Evolutionary conservation across 257 asterid genomes (phyloP).

Genomic region (Datura wrightii): DNA sequence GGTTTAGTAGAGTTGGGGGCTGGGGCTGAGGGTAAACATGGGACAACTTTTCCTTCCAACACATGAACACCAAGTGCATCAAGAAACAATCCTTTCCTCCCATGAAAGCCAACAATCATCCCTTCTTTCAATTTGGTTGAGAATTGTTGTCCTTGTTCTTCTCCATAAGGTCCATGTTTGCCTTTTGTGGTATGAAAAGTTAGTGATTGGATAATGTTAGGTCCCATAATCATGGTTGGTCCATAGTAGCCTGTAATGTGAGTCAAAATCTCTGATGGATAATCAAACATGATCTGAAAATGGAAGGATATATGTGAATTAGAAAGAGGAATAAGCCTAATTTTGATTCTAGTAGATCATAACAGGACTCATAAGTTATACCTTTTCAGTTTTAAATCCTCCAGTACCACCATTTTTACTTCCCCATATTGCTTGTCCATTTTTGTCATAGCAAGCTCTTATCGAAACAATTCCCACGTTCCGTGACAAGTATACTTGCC

Average conservation of each 20-base stretch:
- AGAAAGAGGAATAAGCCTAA: conserved; percentile 16
- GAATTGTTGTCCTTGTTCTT: conserved; percentile 70
- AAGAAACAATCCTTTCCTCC: conserved; percentile 74
- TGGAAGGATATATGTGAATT: background rate
- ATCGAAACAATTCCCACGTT: conserved; percentile 64
- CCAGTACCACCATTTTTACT: conserved; percentile 80
- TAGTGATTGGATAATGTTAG: conserved; percentile 69
- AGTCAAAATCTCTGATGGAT: conserved; percentile 76
- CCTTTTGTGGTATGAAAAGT: conserved; percentile 77
- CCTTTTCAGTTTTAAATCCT: conserved; percentile 66
- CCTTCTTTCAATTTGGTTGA: conserved; percentile 64
- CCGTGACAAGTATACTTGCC: conserved; percentile 64
- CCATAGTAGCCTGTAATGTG: conserved; percentile 74
- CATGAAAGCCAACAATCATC: conserved; percentile 70
- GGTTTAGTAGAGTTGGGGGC: conserved; percentile 24
- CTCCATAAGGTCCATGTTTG: conserved; percentile 80
- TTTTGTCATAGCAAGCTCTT: conserved; percentile 63
- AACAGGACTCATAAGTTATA: conserved; percentile 11
- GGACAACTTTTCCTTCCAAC: conserved; percentile 49
- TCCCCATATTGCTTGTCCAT: conserved; percentile 72
- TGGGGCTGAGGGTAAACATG: conserved; percentile 30
- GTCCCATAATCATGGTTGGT: conserved; percentile 77
- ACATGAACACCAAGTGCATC: conserved; percentile 78
- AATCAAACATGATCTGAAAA: conserved; percentile 61
- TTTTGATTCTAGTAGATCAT: background rate